Percentiles rank a stretch among this genome's conserved stretches.
Evolutionary conservation across 495 filamentous ascomycete species (phyloP).

Genomic region (Mytilinidion resinicola): DNA sequence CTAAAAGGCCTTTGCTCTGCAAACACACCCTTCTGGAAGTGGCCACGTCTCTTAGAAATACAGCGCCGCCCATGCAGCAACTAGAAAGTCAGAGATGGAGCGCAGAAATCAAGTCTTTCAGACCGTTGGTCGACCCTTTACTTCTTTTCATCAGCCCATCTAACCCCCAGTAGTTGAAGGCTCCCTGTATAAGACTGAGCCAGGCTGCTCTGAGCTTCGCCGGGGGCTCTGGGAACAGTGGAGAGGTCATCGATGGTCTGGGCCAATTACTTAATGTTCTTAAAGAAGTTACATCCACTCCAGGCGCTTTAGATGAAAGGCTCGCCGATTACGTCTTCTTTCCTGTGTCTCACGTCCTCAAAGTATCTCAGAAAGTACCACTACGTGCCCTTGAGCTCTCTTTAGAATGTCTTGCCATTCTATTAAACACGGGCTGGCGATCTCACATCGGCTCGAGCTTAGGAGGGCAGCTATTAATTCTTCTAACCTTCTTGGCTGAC

Average conservation of each 20-base stretch:
- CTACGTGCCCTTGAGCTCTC: slow-evolving; percentile 66
- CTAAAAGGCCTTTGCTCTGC: no score
- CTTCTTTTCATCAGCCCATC: background rate
- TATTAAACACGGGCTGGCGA: slow-evolving; percentile 76
- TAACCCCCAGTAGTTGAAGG: slow-evolving; percentile 52
- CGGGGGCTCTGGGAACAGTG: slow-evolving; percentile 46
- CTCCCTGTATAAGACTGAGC: slow-evolving; percentile 71
- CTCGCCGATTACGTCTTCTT: slow-evolving; percentile 94
- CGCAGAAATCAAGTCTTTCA: slow-evolving; percentile 6
- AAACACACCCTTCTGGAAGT: no score
- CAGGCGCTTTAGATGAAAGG: slow-evolving; percentile 62
- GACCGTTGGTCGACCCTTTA: background rate
- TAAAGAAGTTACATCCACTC: slow-evolving; percentile 43
- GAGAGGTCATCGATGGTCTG: slow-evolving; percentile 50
- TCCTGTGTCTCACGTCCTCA: slow-evolving; percentile 81
- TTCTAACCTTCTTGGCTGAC: slow-evolving; percentile 73
- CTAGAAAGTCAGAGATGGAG: background rate
- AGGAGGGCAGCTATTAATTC: slow-evolving; percentile 75
- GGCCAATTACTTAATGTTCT: slow-evolving; percentile 50
- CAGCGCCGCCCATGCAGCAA: no score
- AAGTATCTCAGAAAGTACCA: slow-evolving; percentile 63
- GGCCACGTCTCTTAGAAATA: no score
- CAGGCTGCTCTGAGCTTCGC: slow-evolving; percentile 58
- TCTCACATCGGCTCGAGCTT: slow-evolving; percentile 57
- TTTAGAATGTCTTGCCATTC: slow-evolving; percentile 62